These are phyloP conservation scores for Aegilops sharonensis DNA, from an alignment of 176 grass and related monocot species.

Conservation along the genomic window DNA sequence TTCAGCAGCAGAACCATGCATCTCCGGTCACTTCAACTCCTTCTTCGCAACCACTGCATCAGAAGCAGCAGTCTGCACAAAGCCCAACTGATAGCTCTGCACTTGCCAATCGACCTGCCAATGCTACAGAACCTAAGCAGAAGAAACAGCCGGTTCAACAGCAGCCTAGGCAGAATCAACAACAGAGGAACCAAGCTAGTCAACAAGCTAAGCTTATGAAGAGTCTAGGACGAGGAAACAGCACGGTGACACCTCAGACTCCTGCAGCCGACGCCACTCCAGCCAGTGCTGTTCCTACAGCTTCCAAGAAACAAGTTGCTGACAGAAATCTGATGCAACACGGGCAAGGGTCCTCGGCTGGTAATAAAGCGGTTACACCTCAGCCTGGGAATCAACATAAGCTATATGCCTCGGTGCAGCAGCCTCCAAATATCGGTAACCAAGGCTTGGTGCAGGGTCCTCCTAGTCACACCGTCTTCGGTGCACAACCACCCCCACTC, in stretches of 20 bases:
- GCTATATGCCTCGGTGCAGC: slow-evolving; percentile 41
- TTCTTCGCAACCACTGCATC: slow-evolving; percentile 48
- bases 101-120: slow-evolving; percentile 41
- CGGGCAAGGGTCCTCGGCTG: slow-evolving; percentile 33
- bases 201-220: slow-evolving; percentile 84
- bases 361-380: slow-evolving; percentile 28
- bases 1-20: slow-evolving; percentile 42
- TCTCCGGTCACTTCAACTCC: slow-evolving; percentile 31
- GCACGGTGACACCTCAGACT: slow-evolving; percentile 55
- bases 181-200: slow-evolving; percentile 71
- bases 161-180: slow-evolving; percentile 64
- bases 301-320: slow-evolving; percentile 44
- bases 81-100: slow-evolving; percentile 34
- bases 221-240: slow-evolving; percentile 72
- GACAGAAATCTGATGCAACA: slow-evolving; percentile 62
- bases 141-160: slow-evolving; percentile 63
- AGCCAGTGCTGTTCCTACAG: slow-evolving; percentile 34
- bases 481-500: slow-evolving; percentile 34
- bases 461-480: slow-evolving; percentile 30
- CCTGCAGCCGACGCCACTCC: slow-evolving; percentile 35
- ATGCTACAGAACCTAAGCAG: slow-evolving; percentile 57
- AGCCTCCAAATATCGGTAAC: slow-evolving; percentile 52
- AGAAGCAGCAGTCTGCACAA: slow-evolving; percentile 41
- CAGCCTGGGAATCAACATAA: slow-evolving; percentile 65
- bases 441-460: slow-evolving; percentile 52